Percentiles rank a stretch among this genome's conserved stretches.
Evolutionary conservation across 2,329 filamentous ascomycete species (phyloP).

Genomic region (Aspergillus sp.): DNA sequence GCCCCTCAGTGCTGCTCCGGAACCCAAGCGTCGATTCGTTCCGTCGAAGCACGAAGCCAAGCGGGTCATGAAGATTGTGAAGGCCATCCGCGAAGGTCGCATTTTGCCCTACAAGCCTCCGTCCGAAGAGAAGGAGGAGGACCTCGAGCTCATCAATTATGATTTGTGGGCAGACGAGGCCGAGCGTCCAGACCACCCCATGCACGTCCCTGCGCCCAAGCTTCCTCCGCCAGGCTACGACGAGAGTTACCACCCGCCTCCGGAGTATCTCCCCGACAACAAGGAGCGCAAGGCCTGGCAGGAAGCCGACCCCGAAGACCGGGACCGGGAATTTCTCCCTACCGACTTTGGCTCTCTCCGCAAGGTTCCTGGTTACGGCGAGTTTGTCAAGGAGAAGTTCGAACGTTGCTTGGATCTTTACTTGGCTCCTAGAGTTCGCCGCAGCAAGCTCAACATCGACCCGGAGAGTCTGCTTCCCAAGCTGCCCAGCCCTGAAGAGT

Average conservation of each 20-base stretch:
- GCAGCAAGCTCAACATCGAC: slow-evolving; percentile 95
- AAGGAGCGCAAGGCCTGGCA: slow-evolving; percentile 86
- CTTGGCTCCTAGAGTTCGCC: slow-evolving; percentile 84
- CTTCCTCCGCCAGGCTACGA: slow-evolving; percentile 90
- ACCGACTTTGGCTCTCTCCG: slow-evolving; percentile 79
- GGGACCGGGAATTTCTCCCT: slow-evolving; percentile 85
- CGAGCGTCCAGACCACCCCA: slow-evolving; percentile 77
- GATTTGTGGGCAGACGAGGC: slow-evolving; percentile 96
- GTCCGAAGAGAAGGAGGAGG: slow-evolving; percentile 70
- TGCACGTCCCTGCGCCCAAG: slow-evolving; percentile 95
- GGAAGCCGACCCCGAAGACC: slow-evolving; percentile 81
- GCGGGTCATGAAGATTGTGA: slow-evolving; percentile 94
- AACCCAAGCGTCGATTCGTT: slow-evolving; percentile 92
- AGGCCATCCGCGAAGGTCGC: slow-evolving; percentile 88
- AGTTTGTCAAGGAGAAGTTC: slow-evolving; percentile 92
- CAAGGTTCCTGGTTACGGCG: slow-evolving; percentile 87
- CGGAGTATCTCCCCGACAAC: slow-evolving; percentile 86
- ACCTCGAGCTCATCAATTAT: slow-evolving; percentile 71
- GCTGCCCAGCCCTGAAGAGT: slow-evolving; percentile 85
- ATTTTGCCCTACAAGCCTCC: slow-evolving; percentile 87
- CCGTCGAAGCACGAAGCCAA: slow-evolving; percentile 97
- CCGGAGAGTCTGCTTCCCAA: slow-evolving; percentile 90
- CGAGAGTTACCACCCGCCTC: slow-evolving; percentile 92
- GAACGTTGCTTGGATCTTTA: slow-evolving; percentile 95
- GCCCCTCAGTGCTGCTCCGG: slow-evolving; percentile 90